Conservation (phyloP, 441 rosid genomes). For the Pelargonium cotyledonis region DNA sequence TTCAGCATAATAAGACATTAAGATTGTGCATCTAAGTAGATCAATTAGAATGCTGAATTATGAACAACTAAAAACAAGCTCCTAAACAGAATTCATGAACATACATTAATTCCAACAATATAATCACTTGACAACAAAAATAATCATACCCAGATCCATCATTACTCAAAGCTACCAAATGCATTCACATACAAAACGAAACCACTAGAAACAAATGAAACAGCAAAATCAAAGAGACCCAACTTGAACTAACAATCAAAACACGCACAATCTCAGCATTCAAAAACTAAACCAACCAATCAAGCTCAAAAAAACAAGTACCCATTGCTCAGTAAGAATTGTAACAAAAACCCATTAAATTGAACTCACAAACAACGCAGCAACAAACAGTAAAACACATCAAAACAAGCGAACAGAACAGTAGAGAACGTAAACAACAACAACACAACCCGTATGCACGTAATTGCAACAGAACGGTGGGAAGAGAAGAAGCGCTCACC, state of each 20-base stretch:
- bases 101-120: slow-evolving; percentile 11
- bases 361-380: slow-evolving; percentile 15
- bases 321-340: slow-evolving; percentile 18
- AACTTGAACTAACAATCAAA: slow-evolving; percentile 10
- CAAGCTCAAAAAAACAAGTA: slow-evolving; percentile 6
- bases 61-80: slow-evolving; percentile 13
- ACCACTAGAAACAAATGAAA: slow-evolving; percentile 10
- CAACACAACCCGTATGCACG: slow-evolving; percentile 7
- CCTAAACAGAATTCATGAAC: slow-evolving; percentile 4
- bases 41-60: slow-evolving; percentile 6
- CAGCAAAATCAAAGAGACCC: slow-evolving; percentile 9
- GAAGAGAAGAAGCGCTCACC: slow-evolving; percentile 29
- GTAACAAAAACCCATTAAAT: slow-evolving; percentile 8
- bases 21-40: neutral
- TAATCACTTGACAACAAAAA: slow-evolving; percentile 4
- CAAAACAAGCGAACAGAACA: slow-evolving; percentile 11
- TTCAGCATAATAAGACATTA: neutral
- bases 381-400: slow-evolving; percentile 6
- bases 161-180: slow-evolving; percentile 4
- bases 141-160: slow-evolving; percentile 8
- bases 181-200: slow-evolving; percentile 9
- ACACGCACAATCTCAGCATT: slow-evolving; percentile 15
- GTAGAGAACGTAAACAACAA: neutral
- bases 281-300: slow-evolving; percentile 18
- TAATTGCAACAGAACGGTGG: slow-evolving; percentile 10